phyloP scores from a whole-genome alignment of 1,284 basidiomycete species.

The Leccinum olivaceoglutinosum region DNA sequence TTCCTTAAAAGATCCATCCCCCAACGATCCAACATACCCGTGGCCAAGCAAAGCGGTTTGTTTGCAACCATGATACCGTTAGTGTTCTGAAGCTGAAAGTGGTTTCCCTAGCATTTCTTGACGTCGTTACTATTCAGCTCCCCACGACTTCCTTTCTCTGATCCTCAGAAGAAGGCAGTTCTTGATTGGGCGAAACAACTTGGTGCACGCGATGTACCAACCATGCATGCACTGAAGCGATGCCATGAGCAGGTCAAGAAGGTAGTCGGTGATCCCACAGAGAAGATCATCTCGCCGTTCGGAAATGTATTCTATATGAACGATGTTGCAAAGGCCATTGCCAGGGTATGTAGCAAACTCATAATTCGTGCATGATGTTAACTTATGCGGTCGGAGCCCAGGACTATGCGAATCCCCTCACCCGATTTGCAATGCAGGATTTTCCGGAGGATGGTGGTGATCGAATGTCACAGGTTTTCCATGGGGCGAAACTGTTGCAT shows the following conservation, averaged over 20 bases:
- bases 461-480: slow-evolving; percentile 19
- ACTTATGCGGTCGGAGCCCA: slow-evolving; percentile 5
- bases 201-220: not conserved
- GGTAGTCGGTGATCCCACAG: not conserved
- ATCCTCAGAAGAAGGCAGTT: slow-evolving; percentile 4
- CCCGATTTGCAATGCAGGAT: slow-evolving; percentile 16
- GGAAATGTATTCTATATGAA: slow-evolving; percentile 14
- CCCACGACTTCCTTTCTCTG: slow-evolving; percentile 1
- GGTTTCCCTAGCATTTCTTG: not conserved
- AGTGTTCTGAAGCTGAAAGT: not conserved
- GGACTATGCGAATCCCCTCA: slow-evolving; percentile 28
- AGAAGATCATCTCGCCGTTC: not conserved
- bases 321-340: slow-evolving; percentile 1
- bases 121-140: slow-evolving; percentile 5
- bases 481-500: slow-evolving; percentile 22
- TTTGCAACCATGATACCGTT: not conserved
- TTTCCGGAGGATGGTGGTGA: slow-evolving; percentile 21
- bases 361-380: not conserved
- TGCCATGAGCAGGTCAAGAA: not conserved
- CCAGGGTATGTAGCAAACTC: not conserved
- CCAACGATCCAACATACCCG: not conserved
- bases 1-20: not conserved
- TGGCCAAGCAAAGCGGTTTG: not conserved
- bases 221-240: not conserved
- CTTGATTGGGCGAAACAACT: slow-evolving; percentile 10